phyloP scores from a whole-genome alignment of 495 filamentous ascomycete species.

The Aspergillus leporis region DNA sequence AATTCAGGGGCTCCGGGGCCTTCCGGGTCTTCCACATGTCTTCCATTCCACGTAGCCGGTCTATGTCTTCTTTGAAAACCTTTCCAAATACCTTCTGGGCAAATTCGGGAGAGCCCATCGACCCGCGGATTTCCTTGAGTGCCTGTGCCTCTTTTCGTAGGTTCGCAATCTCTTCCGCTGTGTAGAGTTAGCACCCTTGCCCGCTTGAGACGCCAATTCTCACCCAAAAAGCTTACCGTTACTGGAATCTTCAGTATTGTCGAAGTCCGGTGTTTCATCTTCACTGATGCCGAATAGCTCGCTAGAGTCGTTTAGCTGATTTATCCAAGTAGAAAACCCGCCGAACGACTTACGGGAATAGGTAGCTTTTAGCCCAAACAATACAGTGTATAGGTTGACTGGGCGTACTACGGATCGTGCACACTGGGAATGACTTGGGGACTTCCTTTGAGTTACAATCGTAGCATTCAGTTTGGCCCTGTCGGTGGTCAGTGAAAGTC shows the following conservation, averaged over 20 bases:
- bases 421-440: conserved; percentile 90
- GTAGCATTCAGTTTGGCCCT: conserved; percentile 93
- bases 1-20: conserved; percentile 72
- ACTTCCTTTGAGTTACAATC: conserved; percentile 88
- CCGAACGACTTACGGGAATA: conserved; percentile 65
- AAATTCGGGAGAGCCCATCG: conserved; percentile 82
- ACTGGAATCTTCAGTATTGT: conserved; percentile 74
- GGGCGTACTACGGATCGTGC: conserved; percentile 93
- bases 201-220: not conserved
- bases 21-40: conserved; percentile 93
- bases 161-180: conserved; percentile 82
- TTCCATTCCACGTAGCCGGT: conserved; percentile 81
- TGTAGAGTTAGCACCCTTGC: conserved; percentile 23
- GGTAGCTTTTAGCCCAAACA: conserved; percentile 97
- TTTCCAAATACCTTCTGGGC: conserved; percentile 83
- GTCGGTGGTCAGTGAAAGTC: conserved; percentile 18
- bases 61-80: conserved; percentile 85
- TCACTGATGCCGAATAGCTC: conserved; percentile 94
- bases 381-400: conserved; percentile 98
- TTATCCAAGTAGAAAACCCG: not conserved
- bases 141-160: conserved; percentile 80
- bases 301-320: conserved; percentile 31
- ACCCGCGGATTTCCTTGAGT: conserved; percentile 75
- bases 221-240: conserved; percentile 55
- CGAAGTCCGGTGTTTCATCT: conserved; percentile 68